Conservation (phyloP, 164 flowering plant genomes). For the Nymphaea thermarum region DNA sequence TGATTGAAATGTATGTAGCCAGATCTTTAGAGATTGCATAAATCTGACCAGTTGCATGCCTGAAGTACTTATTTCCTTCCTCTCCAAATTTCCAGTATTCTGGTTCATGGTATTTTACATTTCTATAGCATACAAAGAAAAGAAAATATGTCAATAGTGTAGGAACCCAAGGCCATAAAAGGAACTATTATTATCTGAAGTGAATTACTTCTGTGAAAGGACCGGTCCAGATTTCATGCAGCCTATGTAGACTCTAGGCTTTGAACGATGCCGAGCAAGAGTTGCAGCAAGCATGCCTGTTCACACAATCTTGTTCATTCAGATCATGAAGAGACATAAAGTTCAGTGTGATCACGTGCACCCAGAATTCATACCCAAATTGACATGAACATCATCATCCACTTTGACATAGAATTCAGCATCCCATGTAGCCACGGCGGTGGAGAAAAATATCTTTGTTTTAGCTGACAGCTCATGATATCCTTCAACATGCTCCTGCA, state of each 20-base stretch:
- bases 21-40: slow-evolving; percentile 85
- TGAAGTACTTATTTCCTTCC: slow-evolving; percentile 78
- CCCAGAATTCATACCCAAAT: slow-evolving; percentile 28
- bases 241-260: slow-evolving; percentile 1
- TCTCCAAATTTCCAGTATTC: slow-evolving; percentile 94
- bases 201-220: not conserved
- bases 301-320: not conserved
- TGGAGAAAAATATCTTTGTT: slow-evolving; percentile 79
- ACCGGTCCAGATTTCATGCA: slow-evolving; percentile 4
- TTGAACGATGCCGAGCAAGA: slow-evolving; percentile 1
- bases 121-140: slow-evolving; percentile 23
- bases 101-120: slow-evolving; percentile 82
- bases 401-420: slow-evolving; percentile 91
- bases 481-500: slow-evolving; percentile 77
- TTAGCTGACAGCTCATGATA: slow-evolving; percentile 91
- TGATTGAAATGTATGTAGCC: slow-evolving; percentile 72
- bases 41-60: slow-evolving; percentile 90
- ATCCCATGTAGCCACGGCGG: slow-evolving; percentile 92
- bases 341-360: not conserved
- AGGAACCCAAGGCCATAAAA: not conserved
- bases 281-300: slow-evolving; percentile 2
- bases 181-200: not conserved
- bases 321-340: not conserved
- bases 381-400: slow-evolving; percentile 97
- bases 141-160: not conserved